Conservation (phyloP, 768 basidiomycete species). For the Tulasnella sp. region DNA sequence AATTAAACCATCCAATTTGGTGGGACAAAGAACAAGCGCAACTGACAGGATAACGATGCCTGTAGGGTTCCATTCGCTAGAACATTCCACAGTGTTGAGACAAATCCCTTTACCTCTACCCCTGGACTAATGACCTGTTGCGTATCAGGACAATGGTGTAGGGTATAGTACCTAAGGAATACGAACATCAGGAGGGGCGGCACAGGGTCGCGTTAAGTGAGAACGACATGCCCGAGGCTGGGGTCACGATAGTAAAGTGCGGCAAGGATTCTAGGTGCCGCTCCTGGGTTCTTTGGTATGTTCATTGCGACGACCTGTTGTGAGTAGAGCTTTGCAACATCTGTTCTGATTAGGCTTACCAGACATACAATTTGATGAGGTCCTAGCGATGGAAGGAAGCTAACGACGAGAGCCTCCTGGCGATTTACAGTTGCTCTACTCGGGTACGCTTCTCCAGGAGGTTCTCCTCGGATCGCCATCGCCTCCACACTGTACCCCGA, state of each 20-base stretch:
- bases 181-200: no score
- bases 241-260: neutral
- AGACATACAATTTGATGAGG: neutral
- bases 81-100: neutral
- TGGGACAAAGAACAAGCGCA: no score
- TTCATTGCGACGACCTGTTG: no score
- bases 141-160: no score
- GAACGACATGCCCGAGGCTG: no score
- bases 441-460: neutral
- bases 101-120: neutral
- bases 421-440: neutral
- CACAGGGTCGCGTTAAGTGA: no score
- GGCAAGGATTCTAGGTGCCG: neutral
- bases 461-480: no score
- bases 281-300: neutral
- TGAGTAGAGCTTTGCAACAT: neutral
- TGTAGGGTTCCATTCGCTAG: neutral
- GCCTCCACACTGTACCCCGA: neutral
- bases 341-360: neutral
- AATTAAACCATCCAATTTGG: neutral
- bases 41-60: neutral
- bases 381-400: neutral
- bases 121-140: no score
- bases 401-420: neutral
- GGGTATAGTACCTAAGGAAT: no score